A percentile compares a stretch with the other conserved stretches of the same genome.
Evolutionary conservation across 108 stramenopile species (phyloP).

Genomic region (Bacterosira constricta): DNA sequence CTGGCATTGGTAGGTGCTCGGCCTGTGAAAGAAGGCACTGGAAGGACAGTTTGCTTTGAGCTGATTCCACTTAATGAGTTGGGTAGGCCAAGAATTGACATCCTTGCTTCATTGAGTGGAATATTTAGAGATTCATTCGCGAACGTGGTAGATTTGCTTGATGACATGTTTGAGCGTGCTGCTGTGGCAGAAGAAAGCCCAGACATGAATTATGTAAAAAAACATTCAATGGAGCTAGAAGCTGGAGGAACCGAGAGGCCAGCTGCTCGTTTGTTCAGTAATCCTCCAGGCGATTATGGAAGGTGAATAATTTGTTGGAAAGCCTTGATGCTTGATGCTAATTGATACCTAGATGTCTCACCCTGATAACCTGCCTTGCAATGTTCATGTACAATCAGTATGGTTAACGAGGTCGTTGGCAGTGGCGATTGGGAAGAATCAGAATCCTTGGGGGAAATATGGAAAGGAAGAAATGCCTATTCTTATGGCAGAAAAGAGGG

Average conservation of each 20-base stretch:
- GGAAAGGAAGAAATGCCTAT: constrained; percentile 77
- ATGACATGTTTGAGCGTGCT: constrained; percentile 83
- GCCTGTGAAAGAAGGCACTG: constrained; percentile 82
- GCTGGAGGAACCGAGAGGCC: constrained; percentile 67
- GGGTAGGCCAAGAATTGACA: constrained; percentile 76
- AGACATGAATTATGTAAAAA: constrained; percentile 81
- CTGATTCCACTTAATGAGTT: constrained; percentile 80
- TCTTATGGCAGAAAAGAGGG: constrained; percentile 80
- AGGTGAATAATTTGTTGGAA: constrained; percentile 74
- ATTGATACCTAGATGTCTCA: no score
- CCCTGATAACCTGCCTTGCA: neutral
- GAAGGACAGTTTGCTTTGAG: constrained; percentile 77
- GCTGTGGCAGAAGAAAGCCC: constrained; percentile 66
- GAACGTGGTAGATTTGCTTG: constrained; percentile 85
- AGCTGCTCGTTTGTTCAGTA: constrained; percentile 80
- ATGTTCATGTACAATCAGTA: constrained; percentile 17
- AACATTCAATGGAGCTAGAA: constrained; percentile 64
- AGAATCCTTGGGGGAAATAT: constrained; percentile 78
- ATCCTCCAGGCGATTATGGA: constrained; percentile 79
- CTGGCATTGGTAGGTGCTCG: constrained; percentile 81
- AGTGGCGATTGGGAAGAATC: constrained; percentile 85
- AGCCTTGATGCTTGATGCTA: no score
- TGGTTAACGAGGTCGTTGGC: constrained; percentile 87
- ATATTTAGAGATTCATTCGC: constrained; percentile 90
- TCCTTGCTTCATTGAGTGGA: constrained; percentile 80